Conservation (phyloP, 768 basidiomycete species). For the Kondoa malvinella region DNA sequence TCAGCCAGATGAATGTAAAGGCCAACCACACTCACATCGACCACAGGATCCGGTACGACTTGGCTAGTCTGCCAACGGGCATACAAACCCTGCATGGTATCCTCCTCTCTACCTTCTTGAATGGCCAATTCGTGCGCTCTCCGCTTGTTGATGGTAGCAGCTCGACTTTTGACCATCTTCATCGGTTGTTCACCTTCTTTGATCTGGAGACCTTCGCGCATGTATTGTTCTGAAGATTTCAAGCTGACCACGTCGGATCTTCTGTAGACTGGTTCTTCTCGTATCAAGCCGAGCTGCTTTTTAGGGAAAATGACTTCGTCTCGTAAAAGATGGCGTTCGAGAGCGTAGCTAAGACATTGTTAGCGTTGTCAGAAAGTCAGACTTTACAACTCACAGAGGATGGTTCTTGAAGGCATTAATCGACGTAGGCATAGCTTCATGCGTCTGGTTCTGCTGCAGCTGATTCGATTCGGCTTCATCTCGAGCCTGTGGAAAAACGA, state of each 20-base stretch:
- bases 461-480: conserved; percentile 89
- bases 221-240: conserved; percentile 87
- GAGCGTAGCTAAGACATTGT: conserved; percentile 52
- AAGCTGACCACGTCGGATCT: conserved; percentile 65
- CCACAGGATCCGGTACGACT: conserved; percentile 60
- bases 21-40: conserved; percentile 70
- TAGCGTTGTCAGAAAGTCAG: no score
- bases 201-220: conserved; percentile 63
- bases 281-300: conserved; percentile 66
- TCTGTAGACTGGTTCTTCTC: conserved; percentile 79
- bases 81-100: conserved; percentile 74
- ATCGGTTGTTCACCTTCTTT: conserved; percentile 61
- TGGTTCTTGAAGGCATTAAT: conserved; percentile 90
- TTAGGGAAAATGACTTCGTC: conserved; percentile 69
- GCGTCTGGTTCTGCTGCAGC: conserved; percentile 53
- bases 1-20: neutral
- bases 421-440: conserved; percentile 82
- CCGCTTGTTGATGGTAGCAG: conserved; percentile 58
- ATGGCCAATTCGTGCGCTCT: conserved; percentile 52
- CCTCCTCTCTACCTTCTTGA: conserved; percentile 37
- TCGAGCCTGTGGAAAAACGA: conserved; percentile 44
- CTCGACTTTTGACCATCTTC: conserved; percentile 73
- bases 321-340: conserved; percentile 69
- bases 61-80: conserved; percentile 65
- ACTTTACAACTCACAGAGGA: conserved; percentile 66